Base-by-base conservation (phyloP, 1,284 basidiomycete genomes). In the Sparassis latifolia region DNA sequence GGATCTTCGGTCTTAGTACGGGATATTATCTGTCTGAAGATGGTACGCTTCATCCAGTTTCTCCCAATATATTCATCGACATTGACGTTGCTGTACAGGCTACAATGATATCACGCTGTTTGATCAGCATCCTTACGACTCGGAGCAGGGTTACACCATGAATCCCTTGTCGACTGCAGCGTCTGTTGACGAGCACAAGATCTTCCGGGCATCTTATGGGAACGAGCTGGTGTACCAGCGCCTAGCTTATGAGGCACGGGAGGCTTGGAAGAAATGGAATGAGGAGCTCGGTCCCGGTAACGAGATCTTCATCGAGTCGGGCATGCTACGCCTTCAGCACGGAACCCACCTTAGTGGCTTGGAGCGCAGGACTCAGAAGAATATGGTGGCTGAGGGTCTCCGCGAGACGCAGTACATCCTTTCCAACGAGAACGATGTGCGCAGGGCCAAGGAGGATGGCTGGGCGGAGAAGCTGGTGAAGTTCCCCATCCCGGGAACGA, bases 151-250 rank as follows among this genome's bases (percentile, higher is more conserved):
- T 12, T 52, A 49, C 44, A 52, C 49, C 30, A 32, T 52, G 27
- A 52, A 52, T 28, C 51, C 51, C 5, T 32, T 39, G 6, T 45
- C 51, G 4, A 52, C 47, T n/a, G 51, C 51, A 3, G 51, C 51
- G 2, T 52, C 51, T 4, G 51, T 52, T 27, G 51, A 52, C 41
- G 51, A 52, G 51, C 49, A 52, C 48, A 52, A 52, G 51, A 38
- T 52, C 47, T 49, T 52, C 44, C 43, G 51, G 10, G 51, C 51
- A 5, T 52, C 51, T 4, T 52, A 52, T 35, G 51, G 51, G n/a
- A 44, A 49, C 35, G 51, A 52, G 33, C 12, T 52, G 31, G 37
- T 49, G 39, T 52, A 52, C 41, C 51, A 52, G 48, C 37, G 51
- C n/a, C 47, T 52, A 10, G 51, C 51, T 5, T 52, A 49, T 31